Conservation (phyloP, 2,329 filamentous ascomycete species). For the Monilinia vaccinii-corymbosi region DNA sequence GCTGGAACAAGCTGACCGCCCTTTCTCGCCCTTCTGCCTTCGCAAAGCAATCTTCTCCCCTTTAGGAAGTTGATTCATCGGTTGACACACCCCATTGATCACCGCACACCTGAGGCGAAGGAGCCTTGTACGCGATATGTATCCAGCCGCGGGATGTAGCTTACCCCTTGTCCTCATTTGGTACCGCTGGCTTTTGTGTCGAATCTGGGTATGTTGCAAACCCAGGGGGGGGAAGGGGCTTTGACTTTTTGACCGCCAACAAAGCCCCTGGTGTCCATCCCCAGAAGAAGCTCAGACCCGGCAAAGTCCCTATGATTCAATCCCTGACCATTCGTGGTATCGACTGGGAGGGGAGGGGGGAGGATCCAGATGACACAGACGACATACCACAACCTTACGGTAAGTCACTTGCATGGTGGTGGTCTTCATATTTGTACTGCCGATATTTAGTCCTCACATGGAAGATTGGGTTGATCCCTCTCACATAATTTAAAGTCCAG, state of each 20-base stretch:
- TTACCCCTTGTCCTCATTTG: conserved; percentile 12
- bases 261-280: conserved; percentile 19
- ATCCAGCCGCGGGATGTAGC: conserved; percentile 10
- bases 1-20: conserved; percentile 6
- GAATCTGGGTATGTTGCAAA: conserved; percentile 23
- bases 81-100: conserved; percentile 18
- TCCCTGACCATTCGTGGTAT: conserved; percentile 22
- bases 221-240: conserved; percentile 26
- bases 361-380: conserved; percentile 29
- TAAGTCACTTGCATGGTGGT: conserved; percentile 27
- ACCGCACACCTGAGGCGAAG: conserved; percentile 16
- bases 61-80: conserved; percentile 8
- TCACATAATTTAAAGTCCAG: conserved; percentile 12
- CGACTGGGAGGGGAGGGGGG: too few species aligned
- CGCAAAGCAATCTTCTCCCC: conserved; percentile 5
- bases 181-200: conserved; percentile 19
- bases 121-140: conserved; percentile 11
- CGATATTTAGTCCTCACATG: conserved; percentile 26
- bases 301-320: conserved; percentile 15
- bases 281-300: conserved; percentile 29
- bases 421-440: conserved; percentile 26
- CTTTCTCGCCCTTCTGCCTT: conserved; percentile 1
- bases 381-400: conserved; percentile 26
- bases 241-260: conserved; percentile 27
- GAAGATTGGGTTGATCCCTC: conserved; percentile 20